Percentiles rank a stretch among this genome's conserved stretches.
These are phyloP conservation scores for Colletotrichum somersetense DNA, from an alignment of 2,329 filamentous ascomycete genomes.

Conservation along the genomic window DNA sequence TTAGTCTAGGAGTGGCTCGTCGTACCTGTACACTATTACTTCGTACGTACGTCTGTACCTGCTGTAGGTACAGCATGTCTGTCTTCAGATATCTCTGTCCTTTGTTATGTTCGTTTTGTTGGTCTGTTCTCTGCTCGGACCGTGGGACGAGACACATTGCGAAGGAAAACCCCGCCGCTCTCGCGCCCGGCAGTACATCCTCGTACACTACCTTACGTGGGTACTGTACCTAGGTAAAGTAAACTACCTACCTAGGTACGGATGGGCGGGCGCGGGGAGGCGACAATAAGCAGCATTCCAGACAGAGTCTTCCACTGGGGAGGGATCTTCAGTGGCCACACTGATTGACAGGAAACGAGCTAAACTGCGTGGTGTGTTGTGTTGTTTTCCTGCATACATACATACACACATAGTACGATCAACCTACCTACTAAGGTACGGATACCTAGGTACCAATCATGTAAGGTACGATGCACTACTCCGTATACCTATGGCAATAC, in stretches of 20 bases:
- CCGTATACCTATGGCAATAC: too few relatives aligned
- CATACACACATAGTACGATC: too few relatives aligned
- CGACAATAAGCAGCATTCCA: not conserved
- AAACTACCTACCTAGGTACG: not conserved
- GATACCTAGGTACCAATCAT: not conserved
- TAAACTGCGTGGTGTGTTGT: not conserved
- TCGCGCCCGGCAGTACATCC: not conserved
- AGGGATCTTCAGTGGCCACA: slow-evolving; percentile 6
- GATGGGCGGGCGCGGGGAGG: not conserved
- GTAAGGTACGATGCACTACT: not conserved
- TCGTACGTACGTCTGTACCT: too few relatives aligned
- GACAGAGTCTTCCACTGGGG: not conserved
- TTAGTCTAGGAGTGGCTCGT: too few relatives aligned
- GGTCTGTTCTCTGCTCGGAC: not conserved
- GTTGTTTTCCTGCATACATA: not conserved
- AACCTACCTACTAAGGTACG: too few relatives aligned
- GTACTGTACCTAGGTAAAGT: too few relatives aligned
- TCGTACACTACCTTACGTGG: too few relatives aligned
- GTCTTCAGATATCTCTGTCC: not conserved
- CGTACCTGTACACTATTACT: too few relatives aligned
- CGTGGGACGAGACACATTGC: not conserved
- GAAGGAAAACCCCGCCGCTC: not conserved
- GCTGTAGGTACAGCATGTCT: not conserved
- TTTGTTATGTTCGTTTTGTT: not conserved
- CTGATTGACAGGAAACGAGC: not conserved